A percentile compares a stretch with the other conserved stretches of the same genome.
phyloP scores from a whole-genome alignment of 139 green algal species.

The Gonium pectorale region DNA sequence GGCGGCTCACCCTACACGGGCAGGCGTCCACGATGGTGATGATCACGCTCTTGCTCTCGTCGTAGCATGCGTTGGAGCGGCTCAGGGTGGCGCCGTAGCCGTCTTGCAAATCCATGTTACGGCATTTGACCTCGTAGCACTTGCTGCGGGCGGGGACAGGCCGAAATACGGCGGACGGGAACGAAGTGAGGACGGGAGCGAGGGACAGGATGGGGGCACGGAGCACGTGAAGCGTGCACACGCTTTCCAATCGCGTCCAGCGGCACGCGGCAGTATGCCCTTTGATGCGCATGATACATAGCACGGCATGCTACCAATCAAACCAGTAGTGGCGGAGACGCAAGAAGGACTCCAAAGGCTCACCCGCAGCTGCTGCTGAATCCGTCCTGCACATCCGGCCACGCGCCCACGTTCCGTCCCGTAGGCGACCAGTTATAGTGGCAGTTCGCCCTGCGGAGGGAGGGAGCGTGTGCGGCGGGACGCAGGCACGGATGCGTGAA shows the following conservation, averaged over 20 bases:
- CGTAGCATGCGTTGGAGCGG: neutral
- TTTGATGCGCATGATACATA: too few species aligned
- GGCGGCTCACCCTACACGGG: too few species aligned
- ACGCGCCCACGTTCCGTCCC: constrained; percentile 24
- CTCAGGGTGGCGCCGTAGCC: neutral
- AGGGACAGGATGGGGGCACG: too few species aligned
- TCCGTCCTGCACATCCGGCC: neutral
- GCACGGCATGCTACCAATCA: too few species aligned
- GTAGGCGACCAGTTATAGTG: constrained; percentile 5
- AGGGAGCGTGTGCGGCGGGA: neutral
- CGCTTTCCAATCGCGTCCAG: too few species aligned
- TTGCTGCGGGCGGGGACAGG: too few species aligned
- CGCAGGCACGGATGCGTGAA: neutral
- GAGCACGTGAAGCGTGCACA: too few species aligned
- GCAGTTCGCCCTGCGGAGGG: constrained; percentile 25
- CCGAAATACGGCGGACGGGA: too few species aligned
- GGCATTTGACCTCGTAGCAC: neutral
- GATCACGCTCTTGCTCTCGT: neutral
- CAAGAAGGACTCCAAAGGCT: too few species aligned
- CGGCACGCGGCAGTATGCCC: too few species aligned
- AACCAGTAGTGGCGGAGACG: too few species aligned
- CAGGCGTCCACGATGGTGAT: neutral
- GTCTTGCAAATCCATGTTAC: neutral
- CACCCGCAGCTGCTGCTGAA: constrained; percentile 22
- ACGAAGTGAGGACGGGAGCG: too few species aligned